phyloP scores from a whole-genome alignment of 352 stramenopile genomes.

The Phytophthora pseudosyringae region DNA sequence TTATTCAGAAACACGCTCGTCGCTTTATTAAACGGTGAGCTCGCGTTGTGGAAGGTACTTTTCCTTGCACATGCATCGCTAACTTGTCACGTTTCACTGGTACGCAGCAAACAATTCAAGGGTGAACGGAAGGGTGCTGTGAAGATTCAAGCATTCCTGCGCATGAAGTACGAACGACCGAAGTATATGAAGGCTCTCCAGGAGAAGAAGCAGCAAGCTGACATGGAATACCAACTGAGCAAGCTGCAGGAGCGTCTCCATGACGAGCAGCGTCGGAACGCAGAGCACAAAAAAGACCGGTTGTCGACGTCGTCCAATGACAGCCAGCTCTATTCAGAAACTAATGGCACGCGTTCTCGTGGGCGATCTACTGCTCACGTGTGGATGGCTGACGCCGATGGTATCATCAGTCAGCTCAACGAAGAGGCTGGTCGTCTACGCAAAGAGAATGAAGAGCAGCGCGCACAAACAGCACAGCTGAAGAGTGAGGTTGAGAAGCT shows the following conservation, averaged over 20 bases:
- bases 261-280: conserved; percentile 67
- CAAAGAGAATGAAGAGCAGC: conserved; percentile 81
- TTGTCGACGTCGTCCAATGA: conserved; percentile 48
- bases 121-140: conserved; percentile 55
- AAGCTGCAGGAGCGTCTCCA: conserved; percentile 68
- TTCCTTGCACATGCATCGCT: background rate
- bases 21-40: conserved; percentile 65
- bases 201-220: conserved; percentile 62
- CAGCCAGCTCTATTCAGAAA: conserved; percentile 51
- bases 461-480: conserved; percentile 46
- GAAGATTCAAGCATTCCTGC: conserved; percentile 67
- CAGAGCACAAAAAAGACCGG: conserved; percentile 56
- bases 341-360: conserved; percentile 47
- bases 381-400: conserved; percentile 88
- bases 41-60: background rate
- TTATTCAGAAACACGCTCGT: conserved; percentile 71
- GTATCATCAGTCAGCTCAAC: conserved; percentile 83
- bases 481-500: conserved; percentile 80
- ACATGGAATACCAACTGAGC: conserved; percentile 65
- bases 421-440: conserved; percentile 73
- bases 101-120: conserved; percentile 61
- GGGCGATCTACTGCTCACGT: conserved; percentile 72
- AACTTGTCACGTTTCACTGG: conserved; percentile 3
- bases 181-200: conserved; percentile 61
- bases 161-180: conserved; percentile 65